A percentile compares a stretch with the other conserved stretches of the same genome.
These are phyloP conservation scores for Medicago arabica DNA, from an alignment of 306 rosid species.

Conservation along the genomic window DNA sequence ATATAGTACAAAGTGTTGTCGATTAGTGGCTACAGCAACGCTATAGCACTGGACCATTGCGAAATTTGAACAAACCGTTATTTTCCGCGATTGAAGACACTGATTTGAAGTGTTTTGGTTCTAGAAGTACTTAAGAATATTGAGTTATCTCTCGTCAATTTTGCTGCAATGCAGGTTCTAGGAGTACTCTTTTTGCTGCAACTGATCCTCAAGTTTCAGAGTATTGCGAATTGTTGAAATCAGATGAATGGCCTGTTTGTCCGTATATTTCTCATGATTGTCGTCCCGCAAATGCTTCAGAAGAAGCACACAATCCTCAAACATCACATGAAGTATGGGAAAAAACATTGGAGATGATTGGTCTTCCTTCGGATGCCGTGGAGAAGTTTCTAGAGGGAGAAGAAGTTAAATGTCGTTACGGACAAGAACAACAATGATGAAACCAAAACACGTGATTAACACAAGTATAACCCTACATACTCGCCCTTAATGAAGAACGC, in stretches of 20 bases:
- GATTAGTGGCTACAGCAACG: background rate
- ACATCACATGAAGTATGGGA: slow-evolving; percentile 80
- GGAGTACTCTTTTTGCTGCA: slow-evolving; percentile 93
- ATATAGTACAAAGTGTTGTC: too few relatives aligned
- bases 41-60: background rate
- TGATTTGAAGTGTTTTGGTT: slow-evolving; percentile 8
- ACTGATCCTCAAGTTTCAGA: slow-evolving; percentile 92
- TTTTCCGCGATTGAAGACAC: background rate
- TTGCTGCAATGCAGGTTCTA: slow-evolving; percentile 79
- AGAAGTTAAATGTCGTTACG: slow-evolving; percentile 66
- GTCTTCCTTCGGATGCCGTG: slow-evolving; percentile 78
- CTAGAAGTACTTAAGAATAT: slow-evolving; percentile 16
- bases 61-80: background rate
- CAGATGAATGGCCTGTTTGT: slow-evolving; percentile 91
- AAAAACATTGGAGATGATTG: slow-evolving; percentile 85
- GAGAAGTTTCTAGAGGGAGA: slow-evolving; percentile 87
- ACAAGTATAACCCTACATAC: background rate
- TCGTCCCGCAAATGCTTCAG: slow-evolving; percentile 86
- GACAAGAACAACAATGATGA: slow-evolving; percentile 43
- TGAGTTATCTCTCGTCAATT: background rate
- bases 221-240: slow-evolving; percentile 84
- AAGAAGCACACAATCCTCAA: slow-evolving; percentile 78
- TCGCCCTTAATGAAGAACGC: background rate
- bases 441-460: slow-evolving; percentile 15
- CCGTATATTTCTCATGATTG: slow-evolving; percentile 91